A percentile compares a stretch with the other conserved stretches of the same genome.
Evolutionary conservation across 2,329 filamentous ascomycete genomes (phyloP).

Genomic region (Fusarium humuli): DNA sequence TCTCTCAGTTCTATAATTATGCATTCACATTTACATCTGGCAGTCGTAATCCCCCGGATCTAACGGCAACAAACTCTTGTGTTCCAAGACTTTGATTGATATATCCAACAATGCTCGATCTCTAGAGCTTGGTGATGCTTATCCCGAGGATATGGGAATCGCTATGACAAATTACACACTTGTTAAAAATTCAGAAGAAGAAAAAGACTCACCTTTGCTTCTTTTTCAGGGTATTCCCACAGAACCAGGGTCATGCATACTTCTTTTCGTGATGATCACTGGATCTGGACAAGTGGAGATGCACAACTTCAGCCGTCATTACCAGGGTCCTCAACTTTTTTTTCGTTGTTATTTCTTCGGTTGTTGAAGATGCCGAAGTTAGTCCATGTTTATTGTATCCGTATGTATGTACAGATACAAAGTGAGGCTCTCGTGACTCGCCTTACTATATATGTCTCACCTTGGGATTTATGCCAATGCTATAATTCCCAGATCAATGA

Average conservation of each 20-base stretch:
- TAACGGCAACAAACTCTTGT: not conserved
- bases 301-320: slow-evolving; percentile 5
- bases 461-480: not conserved
- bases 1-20: slow-evolving; percentile 2
- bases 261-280: slow-evolving; percentile 28
- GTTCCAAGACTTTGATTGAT: not conserved
- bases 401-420: not conserved
- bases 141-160: not conserved
- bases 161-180: not conserved
- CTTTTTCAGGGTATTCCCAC: slow-evolving; percentile 9
- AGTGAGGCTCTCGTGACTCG: slow-evolving; percentile 4
- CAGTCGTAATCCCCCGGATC: not conserved
- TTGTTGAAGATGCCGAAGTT: slow-evolving; percentile 18
- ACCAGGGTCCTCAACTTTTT: slow-evolving; percentile 8
- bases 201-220: slow-evolving; percentile 4
- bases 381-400: slow-evolving; percentile 10
- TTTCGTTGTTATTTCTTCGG: slow-evolving; percentile 6
- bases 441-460: not conserved
- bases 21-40: slow-evolving; percentile 10
- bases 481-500: not conserved
- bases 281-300: slow-evolving; percentile 11
- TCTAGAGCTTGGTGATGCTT: not conserved
- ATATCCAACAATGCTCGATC: not conserved
- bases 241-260: slow-evolving; percentile 17
- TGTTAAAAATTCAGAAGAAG: not conserved